These are phyloP conservation scores for Solanum megistacrolobum DNA, from an alignment of 257 asterid genomes.

Conservation along the genomic window DNA sequence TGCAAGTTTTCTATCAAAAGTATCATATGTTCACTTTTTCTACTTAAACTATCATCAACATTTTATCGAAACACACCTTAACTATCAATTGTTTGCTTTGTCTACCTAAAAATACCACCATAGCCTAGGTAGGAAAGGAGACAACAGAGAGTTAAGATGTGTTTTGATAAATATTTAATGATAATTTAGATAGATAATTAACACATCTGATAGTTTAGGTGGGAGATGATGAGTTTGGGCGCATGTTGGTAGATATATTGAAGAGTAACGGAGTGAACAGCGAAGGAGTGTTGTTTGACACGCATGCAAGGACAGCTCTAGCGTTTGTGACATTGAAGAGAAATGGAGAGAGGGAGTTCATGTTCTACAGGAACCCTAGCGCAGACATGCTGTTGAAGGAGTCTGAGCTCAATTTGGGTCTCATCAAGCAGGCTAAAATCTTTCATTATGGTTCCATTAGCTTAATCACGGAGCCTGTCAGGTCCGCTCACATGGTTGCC, in stretches of 20 bases:
- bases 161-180: not conserved
- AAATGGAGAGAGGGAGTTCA: slow-evolving; percentile 36
- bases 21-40: not conserved
- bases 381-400: slow-evolving; percentile 33
- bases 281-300: slow-evolving; percentile 28
- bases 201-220: not conserved
- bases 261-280: slow-evolving; percentile 20
- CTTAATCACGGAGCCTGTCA: slow-evolving; percentile 30
- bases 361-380: slow-evolving; percentile 38
- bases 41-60: not conserved
- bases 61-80: not conserved
- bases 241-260: slow-evolving; percentile 27
- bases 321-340: slow-evolving; percentile 28
- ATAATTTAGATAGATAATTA: not conserved
- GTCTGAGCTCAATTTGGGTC: slow-evolving; percentile 17
- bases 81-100: not conserved
- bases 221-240: slow-evolving; percentile 35
- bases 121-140: not conserved
- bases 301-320: slow-evolving; percentile 24
- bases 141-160: too few species aligned
- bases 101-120: not conserved
- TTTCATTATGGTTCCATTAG: slow-evolving; percentile 48
- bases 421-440: slow-evolving; percentile 21
- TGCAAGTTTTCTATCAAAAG: not conserved
- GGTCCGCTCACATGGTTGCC: slow-evolving; percentile 34